phyloP scores from a whole-genome alignment of 768 basidiomycete genomes.

The Kwoniella bestiolae region DNA sequence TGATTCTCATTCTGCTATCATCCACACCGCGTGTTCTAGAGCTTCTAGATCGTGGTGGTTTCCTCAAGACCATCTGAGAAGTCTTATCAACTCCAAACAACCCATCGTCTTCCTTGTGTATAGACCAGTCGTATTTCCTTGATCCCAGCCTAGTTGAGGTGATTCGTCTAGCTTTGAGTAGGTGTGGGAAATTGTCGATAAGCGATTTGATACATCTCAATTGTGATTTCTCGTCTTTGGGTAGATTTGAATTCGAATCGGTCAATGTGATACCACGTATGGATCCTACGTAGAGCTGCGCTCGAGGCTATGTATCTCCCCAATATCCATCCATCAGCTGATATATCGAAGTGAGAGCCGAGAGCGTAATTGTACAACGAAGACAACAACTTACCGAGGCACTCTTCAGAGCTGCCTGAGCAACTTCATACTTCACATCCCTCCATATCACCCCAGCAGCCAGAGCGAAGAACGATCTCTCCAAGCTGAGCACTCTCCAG shows the following conservation, averaged over 20 bases:
- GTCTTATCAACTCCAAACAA: background rate
- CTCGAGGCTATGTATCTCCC: too few relatives aligned
- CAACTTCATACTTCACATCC: constrained; percentile 5
- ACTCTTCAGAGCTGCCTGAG: background rate
- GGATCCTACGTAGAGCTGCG: constrained; percentile 3
- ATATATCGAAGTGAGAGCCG: too few relatives aligned
- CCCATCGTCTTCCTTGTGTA: background rate
- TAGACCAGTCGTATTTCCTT: constrained; percentile 4
- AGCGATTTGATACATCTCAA: background rate
- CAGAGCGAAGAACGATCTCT: constrained; percentile 8
- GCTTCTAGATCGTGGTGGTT: too few relatives aligned
- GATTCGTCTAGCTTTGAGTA: constrained; percentile 3
- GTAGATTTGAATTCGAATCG: background rate
- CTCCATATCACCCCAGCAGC: constrained; percentile 7
- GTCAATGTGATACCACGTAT: background rate
- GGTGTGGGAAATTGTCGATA: background rate
- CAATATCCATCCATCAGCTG: too few relatives aligned
- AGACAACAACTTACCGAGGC: constrained; percentile 6
- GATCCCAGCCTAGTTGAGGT: background rate
- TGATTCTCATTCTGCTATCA: too few relatives aligned
- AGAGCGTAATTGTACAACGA: too few relatives aligned
- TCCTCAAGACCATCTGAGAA: background rate
- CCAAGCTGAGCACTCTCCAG: constrained; percentile 3
- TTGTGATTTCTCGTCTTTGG: background rate
- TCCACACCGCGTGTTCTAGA: too few relatives aligned